Conservation (phyloP, 2,329 filamentous ascomycete genomes). For the Arthrinium phaeospermum region DNA sequence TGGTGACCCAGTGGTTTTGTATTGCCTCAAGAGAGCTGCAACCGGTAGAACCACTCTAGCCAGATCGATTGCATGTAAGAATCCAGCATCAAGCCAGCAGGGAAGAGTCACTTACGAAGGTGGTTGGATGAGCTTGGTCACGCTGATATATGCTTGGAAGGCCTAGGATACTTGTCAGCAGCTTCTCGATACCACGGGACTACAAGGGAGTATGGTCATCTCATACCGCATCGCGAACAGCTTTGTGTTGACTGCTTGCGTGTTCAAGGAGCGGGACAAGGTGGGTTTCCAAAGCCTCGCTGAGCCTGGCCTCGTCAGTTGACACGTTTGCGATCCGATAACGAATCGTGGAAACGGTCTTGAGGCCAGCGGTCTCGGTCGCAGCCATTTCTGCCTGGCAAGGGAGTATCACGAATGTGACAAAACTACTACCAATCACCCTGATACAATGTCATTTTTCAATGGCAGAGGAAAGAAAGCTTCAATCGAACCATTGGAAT, state of each 20-base stretch:
- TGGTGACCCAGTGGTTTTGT: conserved; percentile 76
- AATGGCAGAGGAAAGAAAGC: background rate
- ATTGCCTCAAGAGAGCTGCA: conserved; percentile 83
- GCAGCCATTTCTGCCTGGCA: conserved; percentile 32
- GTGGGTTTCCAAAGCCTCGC: conserved; percentile 78
- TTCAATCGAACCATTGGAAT: background rate
- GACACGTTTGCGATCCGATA: conserved; percentile 51
- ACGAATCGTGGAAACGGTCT: conserved; percentile 40
- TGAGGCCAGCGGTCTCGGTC: conserved; percentile 39
- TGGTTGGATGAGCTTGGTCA: conserved; percentile 60
- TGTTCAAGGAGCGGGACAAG: conserved; percentile 85
- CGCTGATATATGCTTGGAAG: conserved; percentile 55
- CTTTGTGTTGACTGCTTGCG: conserved; percentile 77
- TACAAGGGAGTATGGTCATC: background rate
- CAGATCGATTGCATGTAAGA: background rate
- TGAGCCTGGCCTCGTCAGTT: conserved; percentile 82
- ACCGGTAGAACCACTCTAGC: conserved; percentile 79
- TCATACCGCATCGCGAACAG: conserved; percentile 66
- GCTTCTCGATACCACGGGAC: background rate
- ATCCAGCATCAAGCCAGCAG: conserved; percentile 19
- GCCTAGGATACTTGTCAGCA: conserved; percentile 42
- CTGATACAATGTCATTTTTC: background rate
- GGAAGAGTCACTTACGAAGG: conserved; percentile 46
- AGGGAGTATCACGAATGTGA: background rate
- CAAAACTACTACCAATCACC: background rate